These are phyloP conservation scores for Tremella yokohamensis DNA, from an alignment of 768 basidiomycete genomes.

Conservation along the genomic window DNA sequence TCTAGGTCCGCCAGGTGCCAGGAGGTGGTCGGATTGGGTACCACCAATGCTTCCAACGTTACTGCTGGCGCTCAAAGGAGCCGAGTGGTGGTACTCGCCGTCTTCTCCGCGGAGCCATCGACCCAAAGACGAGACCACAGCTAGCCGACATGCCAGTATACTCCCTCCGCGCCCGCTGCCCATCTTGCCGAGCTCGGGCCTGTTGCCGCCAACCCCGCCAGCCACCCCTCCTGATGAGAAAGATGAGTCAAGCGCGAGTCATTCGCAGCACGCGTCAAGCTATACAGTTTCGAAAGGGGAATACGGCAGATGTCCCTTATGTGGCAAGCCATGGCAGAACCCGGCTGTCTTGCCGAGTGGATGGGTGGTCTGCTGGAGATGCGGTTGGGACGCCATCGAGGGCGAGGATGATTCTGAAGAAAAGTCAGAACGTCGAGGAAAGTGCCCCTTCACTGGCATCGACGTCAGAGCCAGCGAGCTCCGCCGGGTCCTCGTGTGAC, in stretches of 20 bases:
- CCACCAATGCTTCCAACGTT: slow-evolving; percentile 62
- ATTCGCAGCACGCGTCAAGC: slow-evolving; percentile 51
- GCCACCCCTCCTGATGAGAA: slow-evolving; percentile 14
- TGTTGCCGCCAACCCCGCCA: slow-evolving; percentile 28
- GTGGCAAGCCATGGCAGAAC: slow-evolving; percentile 68
- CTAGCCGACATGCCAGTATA: slow-evolving; percentile 54
- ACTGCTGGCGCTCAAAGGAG: slow-evolving; percentile 94
- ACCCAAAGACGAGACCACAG: slow-evolving; percentile 58
- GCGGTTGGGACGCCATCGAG: slow-evolving; percentile 78
- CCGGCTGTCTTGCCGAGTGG: slow-evolving; percentile 87
- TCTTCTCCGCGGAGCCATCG: slow-evolving; percentile 71
- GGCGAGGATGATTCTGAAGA: slow-evolving; percentile 48
- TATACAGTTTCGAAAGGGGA: slow-evolving; percentile 61
- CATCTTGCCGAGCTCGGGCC: slow-evolving; percentile 59
- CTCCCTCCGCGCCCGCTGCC: slow-evolving; percentile 72
- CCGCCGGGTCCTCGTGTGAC: slow-evolving; percentile 74
- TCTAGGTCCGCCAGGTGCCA: slow-evolving; percentile 10
- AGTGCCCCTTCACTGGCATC: slow-evolving; percentile 82
- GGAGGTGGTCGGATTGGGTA: slow-evolving; percentile 5
- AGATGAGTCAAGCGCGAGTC: not conserved
- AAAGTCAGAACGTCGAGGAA: slow-evolving; percentile 53
- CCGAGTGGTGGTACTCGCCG: slow-evolving; percentile 99
- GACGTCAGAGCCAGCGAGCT: slow-evolving; percentile 74
- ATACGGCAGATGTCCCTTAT: slow-evolving; percentile 85
- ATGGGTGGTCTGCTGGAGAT: slow-evolving; percentile 92